These are phyloP conservation scores for Hawksworthiomyces lignivorus DNA, from an alignment of 2,329 filamentous ascomycete species.

Conservation along the genomic window DNA sequence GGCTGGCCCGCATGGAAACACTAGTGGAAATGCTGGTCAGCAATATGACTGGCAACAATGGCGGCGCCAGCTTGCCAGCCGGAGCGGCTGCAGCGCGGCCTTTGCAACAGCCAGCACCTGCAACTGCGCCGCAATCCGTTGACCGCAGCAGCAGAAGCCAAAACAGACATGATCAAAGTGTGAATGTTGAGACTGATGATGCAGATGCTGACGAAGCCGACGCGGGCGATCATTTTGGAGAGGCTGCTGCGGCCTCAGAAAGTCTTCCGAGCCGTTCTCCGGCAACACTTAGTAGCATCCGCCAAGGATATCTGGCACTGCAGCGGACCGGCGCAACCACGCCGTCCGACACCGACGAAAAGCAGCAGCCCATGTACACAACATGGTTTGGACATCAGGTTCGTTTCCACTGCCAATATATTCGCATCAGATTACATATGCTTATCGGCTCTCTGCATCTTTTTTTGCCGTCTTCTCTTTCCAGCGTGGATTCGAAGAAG, in stretches of 20 bases:
- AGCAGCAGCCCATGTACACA: neutral
- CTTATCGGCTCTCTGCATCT: too few relatives aligned
- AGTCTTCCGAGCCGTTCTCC: neutral
- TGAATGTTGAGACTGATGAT: too few relatives aligned
- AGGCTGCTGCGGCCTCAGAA: too few relatives aligned
- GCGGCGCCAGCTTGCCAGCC: too few relatives aligned
- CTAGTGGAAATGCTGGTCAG: constrained; percentile 19
- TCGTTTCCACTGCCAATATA: too few relatives aligned
- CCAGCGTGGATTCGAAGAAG: neutral
- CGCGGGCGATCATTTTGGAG: too few relatives aligned
- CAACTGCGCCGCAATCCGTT: too few relatives aligned
- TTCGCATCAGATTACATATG: too few relatives aligned
- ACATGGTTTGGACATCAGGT: constrained; percentile 10
- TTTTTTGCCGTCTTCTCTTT: neutral
- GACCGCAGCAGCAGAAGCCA: neutral
- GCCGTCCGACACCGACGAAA: neutral
- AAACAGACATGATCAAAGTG: neutral
- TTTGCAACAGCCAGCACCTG: too few relatives aligned
- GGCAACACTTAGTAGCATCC: neutral
- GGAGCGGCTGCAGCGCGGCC: too few relatives aligned
- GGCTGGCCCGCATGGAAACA: constrained; percentile 29
- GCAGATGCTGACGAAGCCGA: too few relatives aligned
- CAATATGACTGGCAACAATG: neutral
- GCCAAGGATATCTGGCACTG: neutral
- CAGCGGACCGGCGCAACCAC: neutral